Percentiles rank a stretch among this genome's conserved stretches.
These are phyloP conservation scores for Sarocladium oryzae DNA, from an alignment of 2,329 filamentous ascomycete genomes.

Conservation along the genomic window DNA sequence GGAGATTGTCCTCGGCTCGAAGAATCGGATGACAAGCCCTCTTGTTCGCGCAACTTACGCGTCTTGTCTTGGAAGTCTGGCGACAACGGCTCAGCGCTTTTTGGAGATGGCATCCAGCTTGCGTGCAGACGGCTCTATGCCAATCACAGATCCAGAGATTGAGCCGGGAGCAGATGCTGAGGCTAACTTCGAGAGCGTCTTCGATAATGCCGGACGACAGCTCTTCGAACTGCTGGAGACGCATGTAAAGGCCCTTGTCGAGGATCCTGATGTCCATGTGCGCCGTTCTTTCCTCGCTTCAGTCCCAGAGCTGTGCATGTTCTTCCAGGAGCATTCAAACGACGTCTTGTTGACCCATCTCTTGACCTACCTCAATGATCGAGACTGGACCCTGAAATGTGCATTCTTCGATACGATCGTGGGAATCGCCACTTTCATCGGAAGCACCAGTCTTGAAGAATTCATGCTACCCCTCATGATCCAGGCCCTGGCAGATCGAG, in stretches of 20 bases:
- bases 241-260: conserved; percentile 84
- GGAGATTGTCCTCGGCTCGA: conserved; percentile 45
- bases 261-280: conserved; percentile 79
- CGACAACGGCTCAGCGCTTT: conserved; percentile 76
- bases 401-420: conserved; percentile 95
- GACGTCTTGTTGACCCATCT: conserved; percentile 95
- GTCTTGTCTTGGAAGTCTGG: conserved; percentile 82
- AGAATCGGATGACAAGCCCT: conserved; percentile 46
- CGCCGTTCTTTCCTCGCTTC: conserved; percentile 86
- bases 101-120: conserved; percentile 87
- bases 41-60: conserved; percentile 87
- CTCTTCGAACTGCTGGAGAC: conserved; percentile 77
- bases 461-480: conserved; percentile 96
- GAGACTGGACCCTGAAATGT: conserved; percentile 93
- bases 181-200: conserved; percentile 72
- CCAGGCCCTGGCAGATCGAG: conserved; percentile 84
- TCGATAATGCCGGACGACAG: conserved; percentile 79
- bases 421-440: conserved; percentile 84
- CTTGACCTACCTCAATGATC: conserved; percentile 94
- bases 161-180: conserved; percentile 64
- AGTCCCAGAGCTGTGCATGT: conserved; percentile 86
- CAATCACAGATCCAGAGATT: conserved; percentile 69
- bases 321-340: conserved; percentile 88
- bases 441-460: conserved; percentile 82
- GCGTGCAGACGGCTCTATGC: conserved; percentile 73